Percentiles rank a stretch among this genome's conserved stretches.
Conservation (phyloP, 805 yeast genomes). For the Candida pseudofarinosa region DNA sequence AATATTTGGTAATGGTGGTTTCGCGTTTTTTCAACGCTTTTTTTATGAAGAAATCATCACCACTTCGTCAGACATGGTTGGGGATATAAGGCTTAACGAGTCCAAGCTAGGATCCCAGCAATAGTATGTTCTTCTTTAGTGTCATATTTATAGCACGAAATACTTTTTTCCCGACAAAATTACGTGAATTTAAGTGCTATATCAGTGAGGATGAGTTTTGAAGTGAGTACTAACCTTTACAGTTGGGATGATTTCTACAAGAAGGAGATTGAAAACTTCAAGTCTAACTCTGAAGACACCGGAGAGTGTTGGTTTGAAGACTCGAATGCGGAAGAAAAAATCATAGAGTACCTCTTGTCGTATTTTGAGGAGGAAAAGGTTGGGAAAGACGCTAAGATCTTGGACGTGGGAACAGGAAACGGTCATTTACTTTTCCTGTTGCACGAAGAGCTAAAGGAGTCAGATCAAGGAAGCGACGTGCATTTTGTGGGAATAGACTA, state of each 20-base stretch:
- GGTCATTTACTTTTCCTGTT: conserved; percentile 82
- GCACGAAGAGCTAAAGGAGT: conserved; percentile 56
- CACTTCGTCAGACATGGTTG: conserved; percentile 6
- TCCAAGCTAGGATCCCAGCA: conserved; percentile 84
- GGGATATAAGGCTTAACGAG: conserved; percentile 51
- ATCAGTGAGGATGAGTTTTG: too few species aligned
- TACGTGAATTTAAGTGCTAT: too few species aligned
- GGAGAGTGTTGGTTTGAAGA: conserved; percentile 98
- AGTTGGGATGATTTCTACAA: conserved; percentile 88
- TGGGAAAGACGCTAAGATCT: conserved; percentile 34
- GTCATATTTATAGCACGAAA: too few species aligned
- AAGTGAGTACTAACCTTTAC: conserved; percentile 8
- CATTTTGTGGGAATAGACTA: conserved; percentile 72
- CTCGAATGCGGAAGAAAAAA: conserved; percentile 83
- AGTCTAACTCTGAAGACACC: conserved; percentile 71
- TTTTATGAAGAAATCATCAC: not conserved
- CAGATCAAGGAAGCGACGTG: conserved; percentile 22
- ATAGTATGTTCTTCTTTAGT: conserved; percentile 50
- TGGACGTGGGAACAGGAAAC: conserved; percentile 95
- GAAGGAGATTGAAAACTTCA: conserved; percentile 67
- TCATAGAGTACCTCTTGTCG: conserved; percentile 35
- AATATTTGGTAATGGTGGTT: not conserved
- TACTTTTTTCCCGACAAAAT: too few species aligned
- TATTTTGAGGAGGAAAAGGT: not conserved
- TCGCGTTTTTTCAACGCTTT: not conserved